phyloP scores from a whole-genome alignment of 805 yeast genomes.

The Maudiozyma serrabonitensis region DNA sequence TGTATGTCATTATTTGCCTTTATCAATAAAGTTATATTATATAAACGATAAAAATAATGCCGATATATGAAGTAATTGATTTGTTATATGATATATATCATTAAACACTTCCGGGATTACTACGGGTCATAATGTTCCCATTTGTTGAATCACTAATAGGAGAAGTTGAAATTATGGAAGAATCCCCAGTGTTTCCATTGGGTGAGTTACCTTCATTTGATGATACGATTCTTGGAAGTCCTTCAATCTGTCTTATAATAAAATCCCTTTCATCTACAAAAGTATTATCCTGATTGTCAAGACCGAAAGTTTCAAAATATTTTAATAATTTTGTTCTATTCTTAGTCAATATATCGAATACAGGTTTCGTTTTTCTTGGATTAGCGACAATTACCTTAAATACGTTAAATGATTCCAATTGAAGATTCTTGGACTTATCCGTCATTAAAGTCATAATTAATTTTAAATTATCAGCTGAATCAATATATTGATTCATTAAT shows the following conservation, averaged over 20 bases:
- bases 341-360: constrained; percentile 71
- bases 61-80: neutral
- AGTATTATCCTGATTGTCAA: constrained; percentile 46
- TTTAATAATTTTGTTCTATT: constrained; percentile 68
- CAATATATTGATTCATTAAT: constrained; percentile 69
- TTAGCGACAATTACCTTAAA: constrained; percentile 95
- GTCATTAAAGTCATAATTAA: constrained; percentile 76
- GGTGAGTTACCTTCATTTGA: constrained; percentile 9
- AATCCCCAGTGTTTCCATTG: neutral
- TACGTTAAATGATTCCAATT: constrained; percentile 82
- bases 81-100: neutral
- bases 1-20: neutral
- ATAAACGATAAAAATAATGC: neutral
- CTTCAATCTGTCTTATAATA: constrained; percentile 63
- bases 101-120: neutral
- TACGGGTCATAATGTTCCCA: neutral
- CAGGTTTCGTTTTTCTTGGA: constrained; percentile 75
- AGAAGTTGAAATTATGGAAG: neutral
- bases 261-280: constrained; percentile 75
- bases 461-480: constrained; percentile 73
- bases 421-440: constrained; percentile 83
- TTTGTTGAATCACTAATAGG: neutral
- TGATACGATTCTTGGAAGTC: constrained; percentile 49
- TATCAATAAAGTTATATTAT: too few species aligned
- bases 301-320: constrained; percentile 57